These are phyloP conservation scores for Zoysia pacifica DNA, from an alignment of 176 grass and related monocot genomes.

Conservation along the genomic window DNA sequence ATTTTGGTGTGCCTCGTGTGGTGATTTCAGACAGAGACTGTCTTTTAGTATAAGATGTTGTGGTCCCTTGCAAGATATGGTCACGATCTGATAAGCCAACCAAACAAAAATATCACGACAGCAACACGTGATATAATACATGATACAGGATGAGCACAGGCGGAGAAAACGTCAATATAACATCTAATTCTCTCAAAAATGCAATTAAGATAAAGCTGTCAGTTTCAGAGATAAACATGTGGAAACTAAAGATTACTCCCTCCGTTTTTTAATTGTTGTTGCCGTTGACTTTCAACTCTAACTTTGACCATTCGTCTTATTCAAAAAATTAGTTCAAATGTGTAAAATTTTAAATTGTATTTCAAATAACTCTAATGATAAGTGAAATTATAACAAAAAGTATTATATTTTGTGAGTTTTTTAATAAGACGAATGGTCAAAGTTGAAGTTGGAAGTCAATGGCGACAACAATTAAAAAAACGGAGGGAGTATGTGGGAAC, in stretches of 20 bases:
- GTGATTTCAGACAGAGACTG: constrained; percentile 7
- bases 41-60: constrained; percentile 9
- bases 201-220: background rate
- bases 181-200: constrained; percentile 10
- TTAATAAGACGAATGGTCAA: too few species aligned
- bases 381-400: too few species aligned
- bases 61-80: constrained; percentile 36
- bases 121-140: constrained; percentile 29
- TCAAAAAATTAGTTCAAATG: too few species aligned
- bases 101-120: constrained; percentile 36
- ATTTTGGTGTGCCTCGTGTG: constrained; percentile 4
- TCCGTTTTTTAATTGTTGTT: too few species aligned
- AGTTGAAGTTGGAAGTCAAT: too few species aligned
- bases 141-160: constrained; percentile 26
- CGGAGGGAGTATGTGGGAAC: background rate
- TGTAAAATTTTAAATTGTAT: too few species aligned
- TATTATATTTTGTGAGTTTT: too few species aligned
- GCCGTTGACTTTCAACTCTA: too few species aligned
- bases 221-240: background rate
- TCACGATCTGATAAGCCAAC: constrained; percentile 21
- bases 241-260: background rate
- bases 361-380: too few species aligned
- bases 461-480: too few species aligned
- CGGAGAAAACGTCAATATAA: constrained; percentile 8
- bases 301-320: too few species aligned